phyloP scores from a whole-genome alignment of 495 filamentous ascomycete genomes.

The Barbatosphaeria neglecta region DNA sequence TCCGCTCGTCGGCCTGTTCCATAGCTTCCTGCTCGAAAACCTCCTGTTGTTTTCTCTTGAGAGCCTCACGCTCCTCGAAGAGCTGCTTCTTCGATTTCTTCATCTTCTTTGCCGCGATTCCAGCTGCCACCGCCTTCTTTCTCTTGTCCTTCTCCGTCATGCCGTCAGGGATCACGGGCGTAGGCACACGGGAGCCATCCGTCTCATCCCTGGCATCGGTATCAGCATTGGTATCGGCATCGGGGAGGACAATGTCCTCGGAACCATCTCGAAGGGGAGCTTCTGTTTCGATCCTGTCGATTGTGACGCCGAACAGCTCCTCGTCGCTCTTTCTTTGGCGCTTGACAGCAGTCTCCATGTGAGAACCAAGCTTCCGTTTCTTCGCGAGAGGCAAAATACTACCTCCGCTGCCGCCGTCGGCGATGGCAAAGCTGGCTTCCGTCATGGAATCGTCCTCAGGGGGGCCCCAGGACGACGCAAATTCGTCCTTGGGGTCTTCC shows the following conservation, averaged over 20 bases:
- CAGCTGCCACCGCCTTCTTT: conserved; percentile 8
- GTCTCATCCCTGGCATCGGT: conserved; percentile 21
- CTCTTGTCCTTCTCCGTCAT: too few relatives aligned
- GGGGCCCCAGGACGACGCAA: conserved; percentile 21
- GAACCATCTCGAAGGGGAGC: conserved; percentile 23
- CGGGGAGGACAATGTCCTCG: conserved; percentile 26
- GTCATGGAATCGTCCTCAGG: conserved; percentile 46
- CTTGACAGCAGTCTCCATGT: conserved; percentile 52
- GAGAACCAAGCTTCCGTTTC: conserved; percentile 59
- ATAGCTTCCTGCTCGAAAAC: conserved; percentile 21
- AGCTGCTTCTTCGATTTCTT: conserved; percentile 67
- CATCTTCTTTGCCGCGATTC: conserved; percentile 34
- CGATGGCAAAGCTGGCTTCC: conserved; percentile 37
- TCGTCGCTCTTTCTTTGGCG: conserved; percentile 65
- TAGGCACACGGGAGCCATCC: conserved; percentile 28
- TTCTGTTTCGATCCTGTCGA: conserved; percentile 38
- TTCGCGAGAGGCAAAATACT: conserved; percentile 34
- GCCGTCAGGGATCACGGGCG: conserved; percentile 20
- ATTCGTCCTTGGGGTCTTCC: conserved; percentile 57
- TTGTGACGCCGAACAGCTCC: conserved; percentile 56
- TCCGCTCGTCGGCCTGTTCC: conserved; percentile 14
- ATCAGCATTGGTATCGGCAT: conserved; percentile 24
- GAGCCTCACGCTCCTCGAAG: conserved; percentile 54
- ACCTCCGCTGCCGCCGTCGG: conserved; percentile 23
- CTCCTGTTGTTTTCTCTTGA: conserved; percentile 39